A percentile compares a stretch with the other conserved stretches of the same genome.
Conservation (phyloP, 805 yeast genomes). For the Nakazawaea siamensis region DNA sequence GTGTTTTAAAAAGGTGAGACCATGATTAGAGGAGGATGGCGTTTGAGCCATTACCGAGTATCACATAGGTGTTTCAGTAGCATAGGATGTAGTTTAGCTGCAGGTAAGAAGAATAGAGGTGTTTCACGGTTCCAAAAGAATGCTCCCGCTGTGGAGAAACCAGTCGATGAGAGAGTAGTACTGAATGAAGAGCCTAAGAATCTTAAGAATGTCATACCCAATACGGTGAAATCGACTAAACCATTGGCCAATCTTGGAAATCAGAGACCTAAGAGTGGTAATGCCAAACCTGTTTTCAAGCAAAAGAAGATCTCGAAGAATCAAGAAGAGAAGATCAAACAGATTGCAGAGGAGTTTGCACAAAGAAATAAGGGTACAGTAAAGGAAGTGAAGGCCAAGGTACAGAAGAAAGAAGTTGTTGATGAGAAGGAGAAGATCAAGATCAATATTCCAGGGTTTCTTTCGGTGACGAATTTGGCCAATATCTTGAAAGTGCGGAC, state of each 20-base stretch:
- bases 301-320: background rate
- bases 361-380: background rate
- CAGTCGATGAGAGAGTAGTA: too few species aligned
- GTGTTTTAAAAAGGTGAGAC: too few species aligned
- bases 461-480: constrained; percentile 74
- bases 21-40: too few species aligned
- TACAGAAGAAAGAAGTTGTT: too few species aligned
- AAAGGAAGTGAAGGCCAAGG: background rate
- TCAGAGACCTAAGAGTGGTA: background rate
- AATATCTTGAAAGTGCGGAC: constrained; percentile 60
- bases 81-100: too few species aligned
- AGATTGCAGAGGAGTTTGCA: constrained; percentile 7
- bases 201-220: too few species aligned
- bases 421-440: constrained; percentile 6
- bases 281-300: background rate
- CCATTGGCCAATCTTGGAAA: too few species aligned
- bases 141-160: background rate
- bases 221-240: too few species aligned
- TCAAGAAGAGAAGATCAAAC: constrained; percentile 1
- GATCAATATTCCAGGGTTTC: constrained; percentile 59
- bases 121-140: constrained; percentile 5
- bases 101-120: too few species aligned
- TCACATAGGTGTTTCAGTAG: too few species aligned
- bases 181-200: background rate
- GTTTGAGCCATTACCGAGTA: too few species aligned